Evolutionary conservation across 1,284 basidiomycete genomes (phyloP).

Genomic region (Ustilago hordei): DNA sequence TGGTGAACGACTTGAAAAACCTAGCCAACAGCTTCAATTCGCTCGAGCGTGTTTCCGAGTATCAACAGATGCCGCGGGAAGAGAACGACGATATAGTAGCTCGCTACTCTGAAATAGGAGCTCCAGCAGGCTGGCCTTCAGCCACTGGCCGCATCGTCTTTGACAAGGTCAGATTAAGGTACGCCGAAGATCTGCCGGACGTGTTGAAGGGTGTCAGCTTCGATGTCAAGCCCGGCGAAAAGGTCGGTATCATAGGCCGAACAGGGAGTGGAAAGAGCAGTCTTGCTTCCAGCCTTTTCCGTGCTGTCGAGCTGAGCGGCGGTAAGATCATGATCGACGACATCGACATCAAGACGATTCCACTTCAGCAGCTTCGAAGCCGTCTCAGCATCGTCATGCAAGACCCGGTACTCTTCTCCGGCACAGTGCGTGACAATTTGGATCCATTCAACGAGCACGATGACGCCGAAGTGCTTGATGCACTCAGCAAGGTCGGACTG

Average conservation of each 20-base stretch:
- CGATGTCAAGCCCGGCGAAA: conserved; percentile 79
- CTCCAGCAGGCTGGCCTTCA: conserved; percentile 72
- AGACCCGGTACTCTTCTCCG: conserved; percentile 85
- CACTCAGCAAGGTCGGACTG: conserved; percentile 33
- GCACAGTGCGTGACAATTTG: conserved; percentile 85
- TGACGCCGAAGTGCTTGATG: conserved; percentile 81
- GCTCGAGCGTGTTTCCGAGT: conserved; percentile 89
- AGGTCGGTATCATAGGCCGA: conserved; percentile 71
- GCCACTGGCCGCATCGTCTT: conserved; percentile 73
- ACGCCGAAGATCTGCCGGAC: conserved; percentile 83
- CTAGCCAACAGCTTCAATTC: conserved; percentile 74
- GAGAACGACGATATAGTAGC: conserved; percentile 69
- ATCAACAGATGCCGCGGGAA: conserved; percentile 87
- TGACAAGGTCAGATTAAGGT: conserved; percentile 82
- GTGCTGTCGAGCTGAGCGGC: conserved; percentile 48
- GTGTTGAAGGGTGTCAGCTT: conserved; percentile 85
- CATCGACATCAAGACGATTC: conserved; percentile 55
- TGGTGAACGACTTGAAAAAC: conserved; percentile 54
- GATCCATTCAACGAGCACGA: conserved; percentile 88
- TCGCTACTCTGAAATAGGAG: conserved; percentile 8
- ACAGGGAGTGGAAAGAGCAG: conserved; percentile 73
- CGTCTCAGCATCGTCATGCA: conserved; percentile 72
- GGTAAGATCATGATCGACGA: conserved; percentile 63
- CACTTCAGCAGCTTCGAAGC: conserved; percentile 63
- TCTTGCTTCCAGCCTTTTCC: conserved; percentile 39